These are phyloP conservation scores for Termitomyces sp. DNA, from an alignment of 768 basidiomycete species.

Conservation along the genomic window DNA sequence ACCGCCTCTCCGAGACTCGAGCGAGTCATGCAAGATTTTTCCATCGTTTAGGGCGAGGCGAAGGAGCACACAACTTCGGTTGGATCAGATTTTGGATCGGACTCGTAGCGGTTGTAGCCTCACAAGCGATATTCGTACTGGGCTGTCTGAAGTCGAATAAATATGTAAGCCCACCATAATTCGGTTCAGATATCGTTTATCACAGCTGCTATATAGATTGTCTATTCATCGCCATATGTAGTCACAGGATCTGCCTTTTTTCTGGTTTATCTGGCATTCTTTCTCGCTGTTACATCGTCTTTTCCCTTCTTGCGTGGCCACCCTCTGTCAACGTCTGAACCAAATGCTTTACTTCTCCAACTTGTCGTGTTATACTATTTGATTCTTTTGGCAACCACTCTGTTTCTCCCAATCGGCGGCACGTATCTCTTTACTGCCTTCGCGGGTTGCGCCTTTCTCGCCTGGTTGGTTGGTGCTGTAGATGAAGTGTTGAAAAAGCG, in stretches of 20 bases:
- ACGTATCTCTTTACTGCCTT: slow-evolving; percentile 56
- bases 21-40: slow-evolving; percentile 2
- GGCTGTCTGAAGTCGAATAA: slow-evolving; percentile 56
- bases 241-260: slow-evolving; percentile 48
- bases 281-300: slow-evolving; percentile 34
- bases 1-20: slow-evolving; percentile 15
- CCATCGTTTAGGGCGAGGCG: background rate
- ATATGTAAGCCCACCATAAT: slow-evolving; percentile 44
- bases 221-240: slow-evolving; percentile 54
- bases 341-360: slow-evolving; percentile 36
- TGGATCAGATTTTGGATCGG: slow-evolving; percentile 66
- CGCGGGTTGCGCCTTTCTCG: slow-evolving; percentile 46
- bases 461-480: slow-evolving; percentile 32
- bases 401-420: slow-evolving; percentile 46
- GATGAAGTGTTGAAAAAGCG: slow-evolving; percentile 20
- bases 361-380: slow-evolving; percentile 55
- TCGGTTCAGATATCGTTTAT: background rate
- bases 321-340: background rate
- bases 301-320: background rate
- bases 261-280: slow-evolving; percentile 45
- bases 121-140: slow-evolving; percentile 46
- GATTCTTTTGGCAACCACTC: slow-evolving; percentile 47
- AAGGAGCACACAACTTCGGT: slow-evolving; percentile 12
- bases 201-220: slow-evolving; percentile 41
- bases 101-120: slow-evolving; percentile 37